Evolutionary conservation across 345 rosid genomes (phyloP).

Genomic region (Odontarrhena argentea): DNA sequence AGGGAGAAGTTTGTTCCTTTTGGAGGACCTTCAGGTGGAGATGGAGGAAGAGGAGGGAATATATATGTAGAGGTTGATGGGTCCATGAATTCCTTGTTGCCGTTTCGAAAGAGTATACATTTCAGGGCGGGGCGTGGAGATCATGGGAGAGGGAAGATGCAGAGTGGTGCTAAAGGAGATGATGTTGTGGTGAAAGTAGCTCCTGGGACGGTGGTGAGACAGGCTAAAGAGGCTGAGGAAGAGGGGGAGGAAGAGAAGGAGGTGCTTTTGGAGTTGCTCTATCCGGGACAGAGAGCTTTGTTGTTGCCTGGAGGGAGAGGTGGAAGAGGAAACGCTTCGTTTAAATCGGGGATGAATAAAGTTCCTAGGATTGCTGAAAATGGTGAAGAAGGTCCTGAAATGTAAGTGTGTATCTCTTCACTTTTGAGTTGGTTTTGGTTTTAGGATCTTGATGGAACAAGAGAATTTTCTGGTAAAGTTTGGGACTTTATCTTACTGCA

Average conservation of each 20-base stretch:
- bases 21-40: conserved; percentile 97
- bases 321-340: conserved; percentile 93
- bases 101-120: conserved; percentile 84
- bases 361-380: conserved; percentile 93
- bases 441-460: conserved; percentile 6
- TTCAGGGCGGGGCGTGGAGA: conserved; percentile 79
- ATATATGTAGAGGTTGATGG: conserved; percentile 76
- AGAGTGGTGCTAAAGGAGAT: conserved; percentile 76
- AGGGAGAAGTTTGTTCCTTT: conserved; percentile 82
- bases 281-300: conserved; percentile 80
- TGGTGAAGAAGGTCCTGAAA: conserved; percentile 95
- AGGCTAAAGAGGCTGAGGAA: conserved; percentile 73
- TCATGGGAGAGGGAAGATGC: conserved; percentile 78
- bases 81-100: conserved; percentile 80
- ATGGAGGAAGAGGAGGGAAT: conserved; percentile 94
- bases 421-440: conserved; percentile 14
- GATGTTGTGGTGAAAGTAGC: conserved; percentile 84
- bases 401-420: conserved; percentile 55
- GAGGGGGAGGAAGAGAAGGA: conserved; percentile 69
- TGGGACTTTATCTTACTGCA: conserved; percentile 9
- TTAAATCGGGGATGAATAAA: conserved; percentile 77
- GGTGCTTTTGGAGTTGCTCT: conserved; percentile 77
- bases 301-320: conserved; percentile 93
- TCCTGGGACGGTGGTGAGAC: conserved; percentile 78
- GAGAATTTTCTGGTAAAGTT: conserved; percentile 11